Conservation (phyloP, 2,329 filamentous ascomycete species). For the Penicillium frequentans region DNA sequence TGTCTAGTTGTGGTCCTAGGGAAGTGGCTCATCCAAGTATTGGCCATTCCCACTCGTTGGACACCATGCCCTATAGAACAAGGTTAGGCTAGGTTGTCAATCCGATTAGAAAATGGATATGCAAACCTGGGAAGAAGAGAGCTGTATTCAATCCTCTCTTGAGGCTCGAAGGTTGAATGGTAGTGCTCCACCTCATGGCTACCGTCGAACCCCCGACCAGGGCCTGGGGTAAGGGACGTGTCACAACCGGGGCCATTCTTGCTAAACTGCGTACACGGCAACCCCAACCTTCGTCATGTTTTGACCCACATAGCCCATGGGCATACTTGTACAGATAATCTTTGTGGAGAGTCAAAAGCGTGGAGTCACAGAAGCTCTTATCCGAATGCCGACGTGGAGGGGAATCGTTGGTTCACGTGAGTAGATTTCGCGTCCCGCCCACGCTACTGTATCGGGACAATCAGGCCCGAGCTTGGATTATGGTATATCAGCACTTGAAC, state of each 20-base stretch:
- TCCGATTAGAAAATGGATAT: background rate
- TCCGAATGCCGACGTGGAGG: background rate
- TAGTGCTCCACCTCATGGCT: background rate
- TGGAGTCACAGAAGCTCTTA: background rate
- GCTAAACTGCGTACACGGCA: constrained; percentile 13
- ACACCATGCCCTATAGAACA: constrained; percentile 72
- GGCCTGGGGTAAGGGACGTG: constrained; percentile 1
- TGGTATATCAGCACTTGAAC: background rate
- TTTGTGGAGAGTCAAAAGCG: background rate
- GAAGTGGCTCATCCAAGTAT: constrained; percentile 83
- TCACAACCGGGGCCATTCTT: constrained; percentile 21
- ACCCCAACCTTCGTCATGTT: constrained; percentile 18
- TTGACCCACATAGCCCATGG: constrained; percentile 9
- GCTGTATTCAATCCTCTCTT: constrained; percentile 39
- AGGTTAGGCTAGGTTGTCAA: background rate
- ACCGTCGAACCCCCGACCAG: background rate
- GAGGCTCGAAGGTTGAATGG: background rate
- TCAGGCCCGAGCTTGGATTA: background rate
- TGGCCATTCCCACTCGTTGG: constrained; percentile 83
- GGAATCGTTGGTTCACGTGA: background rate
- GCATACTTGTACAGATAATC: constrained; percentile 12
- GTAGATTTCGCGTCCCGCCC: background rate
- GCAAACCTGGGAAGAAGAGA: constrained; percentile 49
- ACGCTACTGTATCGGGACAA: background rate
- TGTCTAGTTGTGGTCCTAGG: constrained; percentile 73